A percentile compares a stretch with the other conserved stretches of the same genome.
Evolutionary conservation across 2,329 filamentous ascomycete species (phyloP).

Genomic region (Hansfordia pulvinata): DNA sequence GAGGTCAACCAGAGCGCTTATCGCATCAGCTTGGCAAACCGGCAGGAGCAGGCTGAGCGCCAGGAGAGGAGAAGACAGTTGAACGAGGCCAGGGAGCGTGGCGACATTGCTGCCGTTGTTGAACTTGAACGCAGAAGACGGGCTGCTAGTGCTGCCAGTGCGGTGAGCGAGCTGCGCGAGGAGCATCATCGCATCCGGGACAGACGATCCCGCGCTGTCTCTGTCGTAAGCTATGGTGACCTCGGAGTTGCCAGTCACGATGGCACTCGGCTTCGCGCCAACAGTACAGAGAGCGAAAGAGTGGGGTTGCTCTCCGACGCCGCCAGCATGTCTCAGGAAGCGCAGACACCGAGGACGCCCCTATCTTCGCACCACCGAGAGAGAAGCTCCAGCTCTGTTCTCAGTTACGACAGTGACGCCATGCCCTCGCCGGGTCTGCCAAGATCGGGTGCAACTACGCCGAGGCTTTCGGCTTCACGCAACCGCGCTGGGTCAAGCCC

Average conservation of each 20-base stretch:
- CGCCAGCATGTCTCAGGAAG: conserved; percentile 39
- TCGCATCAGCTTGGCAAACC: conserved; percentile 69
- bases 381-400: conserved; percentile 36
- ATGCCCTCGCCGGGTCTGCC: conserved; percentile 24
- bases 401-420: conserved; percentile 37
- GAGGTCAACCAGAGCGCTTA: conserved; percentile 89
- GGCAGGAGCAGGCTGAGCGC: conserved; percentile 62
- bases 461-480: conserved; percentile 16
- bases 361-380: conserved; percentile 26
- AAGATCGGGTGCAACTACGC: conserved; percentile 29
- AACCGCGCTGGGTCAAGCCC: conserved; percentile 34
- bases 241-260: conserved; percentile 66
- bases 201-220: conserved; percentile 52
- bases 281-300: conserved; percentile 60
- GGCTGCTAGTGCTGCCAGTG: conserved; percentile 29
- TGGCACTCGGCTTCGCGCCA: conserved; percentile 60
- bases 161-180: conserved; percentile 44
- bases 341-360: conserved; percentile 14
- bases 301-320: conserved; percentile 59
- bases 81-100: conserved; percentile 56
- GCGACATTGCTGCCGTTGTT: conserved; percentile 57
- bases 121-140: conserved; percentile 46
- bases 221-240: conserved; percentile 64
- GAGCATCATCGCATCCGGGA: conserved; percentile 42
- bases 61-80: conserved; percentile 60